A percentile compares a stretch with the other conserved stretches of the same genome.
Conservation (phyloP, 2,329 filamentous ascomycete species). For the Ramichloridium luteum region DNA sequence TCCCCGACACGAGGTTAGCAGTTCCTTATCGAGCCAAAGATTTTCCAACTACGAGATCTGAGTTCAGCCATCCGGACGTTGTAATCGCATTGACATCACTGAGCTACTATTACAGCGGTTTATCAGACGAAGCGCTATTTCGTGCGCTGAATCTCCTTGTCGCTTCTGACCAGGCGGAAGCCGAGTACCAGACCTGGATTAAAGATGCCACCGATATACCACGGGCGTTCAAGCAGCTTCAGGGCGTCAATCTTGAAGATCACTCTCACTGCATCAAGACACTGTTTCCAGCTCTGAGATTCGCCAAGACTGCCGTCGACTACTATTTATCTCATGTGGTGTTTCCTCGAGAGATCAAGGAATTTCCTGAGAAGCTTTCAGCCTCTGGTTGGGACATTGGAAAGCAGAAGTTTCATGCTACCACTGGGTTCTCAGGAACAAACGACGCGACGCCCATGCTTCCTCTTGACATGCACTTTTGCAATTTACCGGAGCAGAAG, state of each 20-base stretch:
- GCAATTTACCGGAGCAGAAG: constrained; percentile 43
- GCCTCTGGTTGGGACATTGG: constrained; percentile 59
- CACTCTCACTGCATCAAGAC: constrained; percentile 9
- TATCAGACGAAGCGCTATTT: constrained; percentile 37
- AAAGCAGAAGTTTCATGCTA: constrained; percentile 37
- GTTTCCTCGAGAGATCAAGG: constrained; percentile 52
- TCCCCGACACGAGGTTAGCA: constrained; percentile 40
- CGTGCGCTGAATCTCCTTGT: constrained; percentile 14
- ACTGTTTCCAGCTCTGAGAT: constrained; percentile 36
- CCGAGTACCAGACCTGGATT: constrained; percentile 18
- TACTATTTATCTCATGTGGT: constrained; percentile 56
- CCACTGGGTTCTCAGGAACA: constrained; percentile 61
- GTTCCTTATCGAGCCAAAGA: constrained; percentile 59
- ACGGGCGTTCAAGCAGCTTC: constrained; percentile 10
- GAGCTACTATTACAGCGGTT: constrained; percentile 53
- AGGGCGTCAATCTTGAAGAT: constrained; percentile 19
- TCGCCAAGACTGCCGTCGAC: constrained; percentile 43
- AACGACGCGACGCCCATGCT: constrained; percentile 52
- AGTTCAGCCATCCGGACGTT: constrained; percentile 58
- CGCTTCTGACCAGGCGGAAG: constrained; percentile 14
- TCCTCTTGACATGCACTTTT: constrained; percentile 49
- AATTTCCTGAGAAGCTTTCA: constrained; percentile 51
- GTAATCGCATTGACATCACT: constrained; percentile 53
- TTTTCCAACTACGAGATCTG: constrained; percentile 47
- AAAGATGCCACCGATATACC: constrained; percentile 10